Conservation (phyloP, 148 eudicot genomes). For the Pouteria glomerata region DNA sequence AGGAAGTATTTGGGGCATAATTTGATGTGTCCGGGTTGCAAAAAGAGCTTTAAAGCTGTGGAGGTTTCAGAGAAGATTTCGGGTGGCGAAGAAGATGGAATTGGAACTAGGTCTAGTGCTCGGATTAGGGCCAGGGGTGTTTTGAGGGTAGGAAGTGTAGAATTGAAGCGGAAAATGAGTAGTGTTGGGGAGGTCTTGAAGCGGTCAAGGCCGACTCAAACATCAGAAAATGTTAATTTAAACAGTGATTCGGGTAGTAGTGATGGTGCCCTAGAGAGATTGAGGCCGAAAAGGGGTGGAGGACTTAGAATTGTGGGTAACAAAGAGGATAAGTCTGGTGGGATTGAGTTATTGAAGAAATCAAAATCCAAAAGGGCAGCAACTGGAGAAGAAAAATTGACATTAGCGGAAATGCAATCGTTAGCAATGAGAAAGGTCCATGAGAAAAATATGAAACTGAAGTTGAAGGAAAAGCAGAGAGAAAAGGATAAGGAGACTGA, state of each 20-base stretch:
- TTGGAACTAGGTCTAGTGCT: slow-evolving; percentile 29
- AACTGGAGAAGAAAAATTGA: slow-evolving; percentile 36
- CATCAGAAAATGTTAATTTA: slow-evolving; percentile 4
- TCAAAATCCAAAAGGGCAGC: slow-evolving; percentile 10
- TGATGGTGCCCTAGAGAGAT: slow-evolving; percentile 10
- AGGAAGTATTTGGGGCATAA: slow-evolving; percentile 63
- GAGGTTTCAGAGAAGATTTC: slow-evolving; percentile 28
- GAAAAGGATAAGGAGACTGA: slow-evolving; percentile 22
- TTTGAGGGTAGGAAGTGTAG: slow-evolving; percentile 15
- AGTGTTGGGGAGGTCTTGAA: slow-evolving; percentile 33
- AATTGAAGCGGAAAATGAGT: slow-evolving; percentile 31
- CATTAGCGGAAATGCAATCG: slow-evolving; percentile 59
- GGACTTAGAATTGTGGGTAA: neutral
- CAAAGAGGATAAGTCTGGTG: slow-evolving; percentile 4
- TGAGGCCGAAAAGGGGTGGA: slow-evolving; percentile 10
- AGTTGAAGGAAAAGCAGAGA: slow-evolving; percentile 19
- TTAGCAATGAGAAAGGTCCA: slow-evolving; percentile 35
- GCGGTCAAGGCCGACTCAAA: slow-evolving; percentile 19
- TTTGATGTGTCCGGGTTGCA: slow-evolving; percentile 66
- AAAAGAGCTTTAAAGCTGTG: slow-evolving; percentile 47
- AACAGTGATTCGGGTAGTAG: neutral
- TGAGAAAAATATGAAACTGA: slow-evolving; percentile 22
- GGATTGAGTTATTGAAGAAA: slow-evolving; percentile 12
- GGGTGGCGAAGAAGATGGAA: slow-evolving; percentile 12
- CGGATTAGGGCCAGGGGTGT: slow-evolving; percentile 20